Base-by-base conservation (phyloP, 139 green algal species). In the Trebouxia sp. region DNA sequence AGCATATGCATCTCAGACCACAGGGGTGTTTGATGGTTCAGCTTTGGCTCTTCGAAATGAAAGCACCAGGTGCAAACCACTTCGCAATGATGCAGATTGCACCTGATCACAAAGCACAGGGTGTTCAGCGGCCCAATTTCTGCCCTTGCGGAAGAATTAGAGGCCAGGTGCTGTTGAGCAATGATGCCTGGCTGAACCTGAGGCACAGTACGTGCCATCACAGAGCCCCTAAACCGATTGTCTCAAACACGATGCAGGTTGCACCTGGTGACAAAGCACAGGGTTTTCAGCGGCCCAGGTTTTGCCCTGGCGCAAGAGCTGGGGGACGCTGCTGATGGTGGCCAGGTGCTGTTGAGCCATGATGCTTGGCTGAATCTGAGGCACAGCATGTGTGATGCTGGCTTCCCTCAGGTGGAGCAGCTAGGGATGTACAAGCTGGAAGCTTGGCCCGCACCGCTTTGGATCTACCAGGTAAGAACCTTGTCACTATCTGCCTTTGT, bases 381-480 rank as follows among this genome's bases (percentile, higher is more conserved):
- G 4, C 69, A 81, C n/a, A 78, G 87, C 80, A 96, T 97, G 91
- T 42, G 77, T 0, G 41, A 65, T 0, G 91, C 89, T 24, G 86
- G 84, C 45, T 96, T 94, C 83, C 93, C 93, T 0, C 87, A 91
- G n/a, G 85, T 97, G 41, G 85, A 92, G 62, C 89, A 93, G 78
- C 62, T 94, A 76, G 93, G 93, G 20, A 81, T 90, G 56, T 96
- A 85, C 80, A 84, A 87, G 76, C 66, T 95, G 38, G 65, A 85
- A 15, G 56, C 43, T 41, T 88, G 76, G 76, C 82, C 78, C 20
- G 53, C 43, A 4, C 89, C 89, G 6, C 81, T 90, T 4, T 94
- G 86, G 83, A 77, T 96, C 26, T 96, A 94, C 65, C 82, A 92
- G 78, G 84, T 87, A 43, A 3, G 39, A 9, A 15, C 20, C 47